Percentiles rank a stretch among this genome's conserved stretches.
phyloP scores from a whole-genome alignment of 352 stramenopile genomes.

The Saprolegnia parasitica region DNA sequence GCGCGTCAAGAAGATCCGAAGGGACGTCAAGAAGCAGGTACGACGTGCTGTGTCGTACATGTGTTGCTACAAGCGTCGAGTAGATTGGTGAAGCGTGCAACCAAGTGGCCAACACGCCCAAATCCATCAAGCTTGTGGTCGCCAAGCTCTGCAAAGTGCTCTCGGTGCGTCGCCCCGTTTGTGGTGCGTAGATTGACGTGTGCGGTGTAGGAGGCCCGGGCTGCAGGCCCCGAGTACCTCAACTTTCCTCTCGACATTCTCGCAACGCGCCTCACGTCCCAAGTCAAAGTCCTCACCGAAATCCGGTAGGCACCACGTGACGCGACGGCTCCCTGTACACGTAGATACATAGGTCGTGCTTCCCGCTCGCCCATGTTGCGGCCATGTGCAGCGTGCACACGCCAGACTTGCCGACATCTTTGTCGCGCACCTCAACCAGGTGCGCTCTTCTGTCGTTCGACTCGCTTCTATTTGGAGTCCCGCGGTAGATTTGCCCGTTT shows the following conservation, averaged over 20 bases:
- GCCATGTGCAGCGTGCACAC: constrained; percentile 21
- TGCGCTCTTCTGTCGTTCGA: not conserved
- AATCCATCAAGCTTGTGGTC: constrained; percentile 16
- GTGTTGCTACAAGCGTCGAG: not conserved
- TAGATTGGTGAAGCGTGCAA: constrained; percentile 27
- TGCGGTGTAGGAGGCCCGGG: constrained; percentile 9
- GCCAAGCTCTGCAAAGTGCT: constrained; percentile 19
- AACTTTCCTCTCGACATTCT: constrained; percentile 14
- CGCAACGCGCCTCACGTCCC: constrained; percentile 1
- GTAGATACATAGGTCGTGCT: constrained; percentile 20
- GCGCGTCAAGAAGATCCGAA: constrained; percentile 9
- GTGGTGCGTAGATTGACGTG: not conserved
- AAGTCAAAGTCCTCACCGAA: constrained; percentile 15
- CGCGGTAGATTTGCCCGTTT: constrained; percentile 9
- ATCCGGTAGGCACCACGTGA: not conserved
- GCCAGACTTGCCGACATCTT: constrained; percentile 20
- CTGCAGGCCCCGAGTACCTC: constrained; percentile 7
- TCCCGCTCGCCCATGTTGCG: constrained; percentile 11
- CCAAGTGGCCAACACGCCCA: constrained; percentile 18
- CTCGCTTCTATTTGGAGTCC: not conserved
- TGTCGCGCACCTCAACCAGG: constrained; percentile 19
- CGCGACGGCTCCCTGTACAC: not conserved
- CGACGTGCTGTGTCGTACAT: too few species aligned
- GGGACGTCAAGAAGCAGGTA: constrained; percentile 22
- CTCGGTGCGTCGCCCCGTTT: not conserved